Base-by-base conservation (phyloP, 2,329 filamentous ascomycete genomes). In the Penicillium verrucosum region DNA sequence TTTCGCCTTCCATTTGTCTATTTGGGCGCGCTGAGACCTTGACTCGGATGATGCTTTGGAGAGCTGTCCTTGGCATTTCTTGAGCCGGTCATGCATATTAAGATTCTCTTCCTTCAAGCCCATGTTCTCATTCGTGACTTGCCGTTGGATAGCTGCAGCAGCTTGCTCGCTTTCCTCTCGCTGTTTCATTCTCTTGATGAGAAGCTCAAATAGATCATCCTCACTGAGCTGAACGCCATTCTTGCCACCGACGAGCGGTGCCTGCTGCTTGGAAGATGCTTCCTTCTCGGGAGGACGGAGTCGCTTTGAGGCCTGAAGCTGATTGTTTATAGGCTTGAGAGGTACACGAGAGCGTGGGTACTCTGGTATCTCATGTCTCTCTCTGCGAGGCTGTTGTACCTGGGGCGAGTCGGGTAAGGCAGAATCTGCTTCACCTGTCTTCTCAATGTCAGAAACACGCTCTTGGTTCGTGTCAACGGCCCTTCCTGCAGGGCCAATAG, bases 1-100 rank as follows among this genome's bases (percentile, higher is more conserved):
- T 34, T 70, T 74, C 5, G 55, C 49, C 57, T 71, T 76, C 73
- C 73, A 76, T 29, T 63, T 59, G 18, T 70, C 68, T 27, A 73
- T 56, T 18, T 68, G 66, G 8, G 63, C 52, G 36, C 59, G 61
- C 9, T 67, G 62, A 6, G 57, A 41, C 9, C 60, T 63, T 3
- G 61, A 52, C 14, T 73, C 65, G 4, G 51, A 58, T 18, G 62
- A 48, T 21, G 61, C 62, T 38, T 64, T 66, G 32, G 64, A 56
- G 11, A 69, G 45, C 8, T 63, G 56, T 6, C 34, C 37, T n/a
- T 64, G 51, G 5, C 60, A 56, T 11, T 56, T 45, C 6, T 62
- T 57, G 11, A 73, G 36, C n/a, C 69, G 59, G 6, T 50, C 55
- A 29, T 61, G 68, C 42, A 76, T 56, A 0, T 27, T 34, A 42